Base-by-base conservation (phyloP, 2,329 filamentous ascomycete species). In the Fusarium mangiferae region DNA sequence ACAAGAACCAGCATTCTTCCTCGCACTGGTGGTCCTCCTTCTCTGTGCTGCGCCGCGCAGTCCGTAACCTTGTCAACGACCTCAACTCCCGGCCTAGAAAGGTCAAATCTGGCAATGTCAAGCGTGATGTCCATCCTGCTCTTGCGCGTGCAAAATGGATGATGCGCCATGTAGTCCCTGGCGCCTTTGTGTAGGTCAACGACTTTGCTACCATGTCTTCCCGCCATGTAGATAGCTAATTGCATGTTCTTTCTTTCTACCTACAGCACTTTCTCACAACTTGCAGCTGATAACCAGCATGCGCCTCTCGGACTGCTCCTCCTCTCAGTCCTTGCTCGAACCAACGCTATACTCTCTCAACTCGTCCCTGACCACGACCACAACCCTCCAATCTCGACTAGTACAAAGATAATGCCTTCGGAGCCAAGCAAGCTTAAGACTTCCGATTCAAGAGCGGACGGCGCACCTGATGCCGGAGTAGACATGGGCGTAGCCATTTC, bases 1-100 rank as follows among this genome's bases (percentile, higher is more conserved):
- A 98, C 85, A 92, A 91, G 80, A 98, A 98, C 84, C 96, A 98
- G 84, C 96, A 98, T 82, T 91, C 91, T 62, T 87, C 89, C 71
- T 89, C 91, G 36, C 90, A 90, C 79, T 99, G 96, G 96, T 98
- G 93, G 90, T 80, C 84, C 22, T 89, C 90, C 77, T 90, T 98
- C 70, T 88, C 88, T 60, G 87, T 92, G 73, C 87, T 98, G 73
- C 90, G 94, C 41, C 92, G 93, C 52, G 87, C 90, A 64, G 81
- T 92, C 14, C 83, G 84, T 14, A 87, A 87, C 62, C 83, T 98
- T 3, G 67, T 75, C 22, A 81, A 81, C 30, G 79, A 75, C 35
- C 59, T 76, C 13, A 52, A 57, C 28, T 67, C 73, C 20, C 62
- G 51, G 26, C 54, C 68, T 15, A 69, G 59, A 18, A 75, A 73